phyloP scores from a whole-genome alignment of 2,329 filamentous ascomycete genomes.

The Colletotrichum sublineola region DNA sequence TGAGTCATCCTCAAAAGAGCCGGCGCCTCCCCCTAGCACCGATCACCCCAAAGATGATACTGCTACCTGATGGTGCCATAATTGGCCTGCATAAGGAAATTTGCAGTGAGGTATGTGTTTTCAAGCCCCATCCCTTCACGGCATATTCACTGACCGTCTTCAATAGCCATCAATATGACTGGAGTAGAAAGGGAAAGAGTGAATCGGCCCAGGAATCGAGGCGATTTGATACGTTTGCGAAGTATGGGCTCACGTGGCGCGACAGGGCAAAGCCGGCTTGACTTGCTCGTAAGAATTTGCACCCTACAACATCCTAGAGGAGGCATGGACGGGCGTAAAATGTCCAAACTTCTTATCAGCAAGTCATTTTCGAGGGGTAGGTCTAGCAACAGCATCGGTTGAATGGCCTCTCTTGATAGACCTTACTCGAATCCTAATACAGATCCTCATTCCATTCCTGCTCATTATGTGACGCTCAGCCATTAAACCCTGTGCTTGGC shows the following conservation, averaged over 20 bases:
- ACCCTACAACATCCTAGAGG: not conserved
- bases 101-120: not conserved
- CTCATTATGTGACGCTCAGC: not conserved
- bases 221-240: too few species aligned
- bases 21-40: not conserved
- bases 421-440: slow-evolving; percentile 11
- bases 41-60: not conserved
- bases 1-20: not conserved
- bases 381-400: not conserved
- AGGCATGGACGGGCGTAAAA: not conserved
- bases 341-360: not conserved
- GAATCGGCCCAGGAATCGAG: not conserved
- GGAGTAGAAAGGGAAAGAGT: too few species aligned
- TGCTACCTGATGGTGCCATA: not conserved
- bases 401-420: not conserved
- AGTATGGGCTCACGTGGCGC: not conserved
- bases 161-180: not conserved
- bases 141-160: not conserved
- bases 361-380: too few species aligned
- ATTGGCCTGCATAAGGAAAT: too few species aligned
- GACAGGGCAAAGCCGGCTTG: not conserved
- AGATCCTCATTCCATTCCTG: not conserved
- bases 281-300: not conserved
- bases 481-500: not conserved
- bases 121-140: not conserved